Conservation (phyloP, 768 basidiomycete genomes). For the Gloeophyllum trabeum region DNA sequence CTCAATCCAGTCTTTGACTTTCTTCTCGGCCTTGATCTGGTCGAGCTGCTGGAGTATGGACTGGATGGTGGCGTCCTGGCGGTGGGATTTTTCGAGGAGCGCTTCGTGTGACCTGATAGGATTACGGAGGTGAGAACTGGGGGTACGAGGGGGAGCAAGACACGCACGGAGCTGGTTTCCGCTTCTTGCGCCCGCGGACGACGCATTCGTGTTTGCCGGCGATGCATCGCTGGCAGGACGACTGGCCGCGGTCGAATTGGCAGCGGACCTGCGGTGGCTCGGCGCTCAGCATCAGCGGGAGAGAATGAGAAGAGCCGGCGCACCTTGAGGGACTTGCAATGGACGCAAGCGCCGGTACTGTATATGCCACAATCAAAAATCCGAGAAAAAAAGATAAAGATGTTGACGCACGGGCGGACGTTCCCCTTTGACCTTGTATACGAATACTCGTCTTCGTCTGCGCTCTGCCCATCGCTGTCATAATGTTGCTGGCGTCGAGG, state of each 20-base stretch:
- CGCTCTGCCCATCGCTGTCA: no score
- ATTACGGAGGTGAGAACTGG: background rate
- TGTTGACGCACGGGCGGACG: no score
- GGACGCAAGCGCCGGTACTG: background rate
- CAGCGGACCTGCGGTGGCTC: conserved; percentile 32
- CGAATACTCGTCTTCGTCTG: no score
- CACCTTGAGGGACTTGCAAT: background rate
- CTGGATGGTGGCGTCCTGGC: conserved; percentile 35
- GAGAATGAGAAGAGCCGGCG: background rate
- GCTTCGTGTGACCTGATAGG: conserved; percentile 39
- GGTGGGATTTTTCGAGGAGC: conserved; percentile 31
- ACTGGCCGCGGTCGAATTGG: conserved; percentile 33
- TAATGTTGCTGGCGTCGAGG: no score
- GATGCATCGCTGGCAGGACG: conserved; percentile 36
- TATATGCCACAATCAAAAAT: no score
- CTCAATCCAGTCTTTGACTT: conserved; percentile 29
- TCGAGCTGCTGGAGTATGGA: conserved; percentile 32
- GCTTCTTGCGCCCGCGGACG: conserved; percentile 39
- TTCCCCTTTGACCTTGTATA: no score
- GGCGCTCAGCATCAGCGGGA: background rate
- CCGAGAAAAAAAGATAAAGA: no score
- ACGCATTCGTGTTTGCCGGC: conserved; percentile 33
- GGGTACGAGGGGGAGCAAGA: background rate
- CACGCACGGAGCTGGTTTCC: conserved; percentile 44
- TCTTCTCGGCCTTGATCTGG: conserved; percentile 24